phyloP scores from a whole-genome alignment of 2,329 filamentous ascomycete genomes.

The Orbilia ellipsospora region DNA sequence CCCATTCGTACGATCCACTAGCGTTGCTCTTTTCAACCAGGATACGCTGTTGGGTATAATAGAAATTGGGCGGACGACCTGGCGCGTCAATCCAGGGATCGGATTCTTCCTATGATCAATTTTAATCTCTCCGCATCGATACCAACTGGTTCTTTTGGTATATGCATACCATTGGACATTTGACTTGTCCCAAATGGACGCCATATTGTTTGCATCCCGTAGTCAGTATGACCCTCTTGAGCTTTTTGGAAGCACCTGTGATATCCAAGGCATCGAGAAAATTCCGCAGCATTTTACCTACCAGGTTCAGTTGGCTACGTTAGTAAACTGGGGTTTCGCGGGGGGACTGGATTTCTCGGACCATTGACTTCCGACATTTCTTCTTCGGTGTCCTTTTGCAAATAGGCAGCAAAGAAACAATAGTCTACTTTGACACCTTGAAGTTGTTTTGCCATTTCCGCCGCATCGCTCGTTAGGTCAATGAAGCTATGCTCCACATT shows the following conservation, averaged over 20 bases:
- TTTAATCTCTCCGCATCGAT: constrained; percentile 1
- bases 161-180: constrained; percentile 64
- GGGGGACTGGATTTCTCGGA: neutral
- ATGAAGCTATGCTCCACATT: constrained; percentile 28
- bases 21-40: constrained; percentile 60
- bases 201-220: constrained; percentile 68
- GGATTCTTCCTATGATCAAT: constrained; percentile 60
- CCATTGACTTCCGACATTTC: constrained; percentile 27
- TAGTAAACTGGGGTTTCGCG: neutral
- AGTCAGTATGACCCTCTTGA: constrained; percentile 67
- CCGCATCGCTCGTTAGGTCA: constrained; percentile 12
- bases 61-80: constrained; percentile 66
- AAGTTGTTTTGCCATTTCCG: constrained; percentile 19
- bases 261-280: constrained; percentile 65
- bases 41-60: constrained; percentile 67
- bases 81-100: constrained; percentile 64
- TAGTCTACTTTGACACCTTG: constrained; percentile 23
- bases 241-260: constrained; percentile 62
- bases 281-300: constrained; percentile 65
- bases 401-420: constrained; percentile 34
- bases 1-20: constrained; percentile 57
- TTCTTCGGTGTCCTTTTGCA: constrained; percentile 32
- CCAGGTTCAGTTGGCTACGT: neutral
- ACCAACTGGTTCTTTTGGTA: neutral
- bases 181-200: constrained; percentile 66